These are phyloP conservation scores for Medicago arabica DNA, from an alignment of 306 rosid genomes.

Conservation along the genomic window DNA sequence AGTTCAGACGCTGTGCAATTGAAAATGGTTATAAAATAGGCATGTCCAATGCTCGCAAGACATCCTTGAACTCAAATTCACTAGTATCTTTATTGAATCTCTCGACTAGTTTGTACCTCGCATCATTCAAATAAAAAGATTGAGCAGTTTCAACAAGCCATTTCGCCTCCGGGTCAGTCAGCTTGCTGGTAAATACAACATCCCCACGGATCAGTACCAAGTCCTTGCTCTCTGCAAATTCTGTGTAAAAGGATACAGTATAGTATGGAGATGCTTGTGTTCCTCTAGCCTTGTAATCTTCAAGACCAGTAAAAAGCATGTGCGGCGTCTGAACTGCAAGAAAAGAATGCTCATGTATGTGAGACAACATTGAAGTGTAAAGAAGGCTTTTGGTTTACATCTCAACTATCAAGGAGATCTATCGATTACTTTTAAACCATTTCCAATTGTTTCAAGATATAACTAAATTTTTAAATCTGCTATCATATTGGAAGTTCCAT, in stretches of 20 bases:
- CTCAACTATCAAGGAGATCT: not conserved
- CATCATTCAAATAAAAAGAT: constrained; percentile 83
- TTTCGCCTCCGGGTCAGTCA: constrained; percentile 75
- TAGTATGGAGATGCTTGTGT: constrained; percentile 91
- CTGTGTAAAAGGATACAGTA: constrained; percentile 69
- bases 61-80: constrained; percentile 95
- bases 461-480: not conserved
- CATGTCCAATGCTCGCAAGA: constrained; percentile 78
- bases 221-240: constrained; percentile 90
- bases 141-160: constrained; percentile 85
- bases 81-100: constrained; percentile 79
- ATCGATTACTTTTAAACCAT: not conserved
- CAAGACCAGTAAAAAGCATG: constrained; percentile 85
- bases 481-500: not conserved
- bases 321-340: constrained; percentile 82
- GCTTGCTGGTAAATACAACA: constrained; percentile 81
- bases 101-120: constrained; percentile 78
- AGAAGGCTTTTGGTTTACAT: not conserved
- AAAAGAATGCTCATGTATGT: constrained; percentile 33
- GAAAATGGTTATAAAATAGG: constrained; percentile 61
- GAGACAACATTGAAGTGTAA: constrained; percentile 2
- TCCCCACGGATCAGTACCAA: constrained; percentile 87
- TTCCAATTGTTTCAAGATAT: not conserved
- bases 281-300: constrained; percentile 95
- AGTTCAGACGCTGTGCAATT: not conserved